Evolutionary conservation across 345 rosid species (phyloP), one percentile per base, ranked within the genome.

Genomic region (Turnera subulata): DNA sequence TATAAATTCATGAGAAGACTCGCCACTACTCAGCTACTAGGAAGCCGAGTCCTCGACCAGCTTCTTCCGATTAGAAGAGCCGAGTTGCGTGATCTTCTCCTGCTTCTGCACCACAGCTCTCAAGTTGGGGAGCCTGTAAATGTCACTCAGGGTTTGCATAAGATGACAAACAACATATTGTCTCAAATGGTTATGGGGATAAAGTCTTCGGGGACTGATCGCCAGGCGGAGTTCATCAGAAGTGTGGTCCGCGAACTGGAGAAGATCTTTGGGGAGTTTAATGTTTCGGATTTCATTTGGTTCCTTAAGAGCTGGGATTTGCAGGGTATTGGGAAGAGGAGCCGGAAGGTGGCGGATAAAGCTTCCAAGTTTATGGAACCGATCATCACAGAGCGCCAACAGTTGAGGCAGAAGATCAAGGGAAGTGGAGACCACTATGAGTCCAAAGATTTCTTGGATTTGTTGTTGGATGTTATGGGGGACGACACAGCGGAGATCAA

Each of bases 1-100:
- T 77, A 78, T 80, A 72, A 73, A 62, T 74, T 80, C 70, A 68
- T 81, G 37, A 78, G 68, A 21, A 81, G 71, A 46, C 12, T 81
- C 8, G 62, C 76, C 71, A 68, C 75, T 6, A 50, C 39, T 6
- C 82, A 78, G 77, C 79, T 78, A 16, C 49, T 81, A 0, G 81
- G 86, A 1, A 56, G 45, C 33, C 52, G 80, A 14, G 65, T 73
- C 16, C 64, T 75, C 2, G 15, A 40, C 51, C 73, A 66, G 49
- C 73, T 78, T 55, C 77, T 47, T 20, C 82, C 80, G 4, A 53
- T 78, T 2, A 47, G 82, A 11, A 54, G 20, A 17, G 2, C 56
- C 7, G 81, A 78, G 35, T 15, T 70, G 21, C 68, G 53, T 21
- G 24, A 35, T 0, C 58, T 81, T 44, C 47, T 78, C 12, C 1